These are phyloP conservation scores for Chenopodium suecicum DNA, from an alignment of 148 eudicot species.

Conservation along the genomic window DNA sequence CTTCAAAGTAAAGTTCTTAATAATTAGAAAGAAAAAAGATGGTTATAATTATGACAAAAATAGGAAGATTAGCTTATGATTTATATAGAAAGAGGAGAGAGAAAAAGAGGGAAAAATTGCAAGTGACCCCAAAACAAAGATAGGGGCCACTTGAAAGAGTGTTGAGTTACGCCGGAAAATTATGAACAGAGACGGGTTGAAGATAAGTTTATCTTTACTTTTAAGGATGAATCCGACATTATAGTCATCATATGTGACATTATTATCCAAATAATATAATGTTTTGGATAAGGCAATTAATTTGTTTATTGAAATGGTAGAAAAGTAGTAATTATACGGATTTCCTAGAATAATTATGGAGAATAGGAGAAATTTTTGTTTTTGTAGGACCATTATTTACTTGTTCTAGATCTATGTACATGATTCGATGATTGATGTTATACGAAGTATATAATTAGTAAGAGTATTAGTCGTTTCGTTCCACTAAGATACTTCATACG, in stretches of 20 bases:
- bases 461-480: no score
- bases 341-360: no score
- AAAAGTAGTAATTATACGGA: no score
- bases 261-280: neutral
- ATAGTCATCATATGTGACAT: neutral
- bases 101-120: neutral
- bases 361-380: no score
- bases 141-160: neutral
- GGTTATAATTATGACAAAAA: neutral
- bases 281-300: slow-evolving; percentile 15
- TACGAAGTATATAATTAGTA: no score
- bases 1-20: slow-evolving; percentile 10
- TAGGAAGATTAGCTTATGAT: neutral
- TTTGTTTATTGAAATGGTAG: neutral
- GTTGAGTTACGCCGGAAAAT: slow-evolving; percentile 10
- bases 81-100: slow-evolving; percentile 10
- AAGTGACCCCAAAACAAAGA: slow-evolving; percentile 4
- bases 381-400: no score
- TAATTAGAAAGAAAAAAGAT: neutral
- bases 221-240: slow-evolving; percentile 30
- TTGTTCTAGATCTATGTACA: no score
- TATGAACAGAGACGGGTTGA: neutral
- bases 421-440: no score
- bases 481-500: no score
- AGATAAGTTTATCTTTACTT: slow-evolving; percentile 25